phyloP scores from a whole-genome alignment of 2,329 filamentous ascomycete genomes.

The Blastomyces parvus region DNA sequence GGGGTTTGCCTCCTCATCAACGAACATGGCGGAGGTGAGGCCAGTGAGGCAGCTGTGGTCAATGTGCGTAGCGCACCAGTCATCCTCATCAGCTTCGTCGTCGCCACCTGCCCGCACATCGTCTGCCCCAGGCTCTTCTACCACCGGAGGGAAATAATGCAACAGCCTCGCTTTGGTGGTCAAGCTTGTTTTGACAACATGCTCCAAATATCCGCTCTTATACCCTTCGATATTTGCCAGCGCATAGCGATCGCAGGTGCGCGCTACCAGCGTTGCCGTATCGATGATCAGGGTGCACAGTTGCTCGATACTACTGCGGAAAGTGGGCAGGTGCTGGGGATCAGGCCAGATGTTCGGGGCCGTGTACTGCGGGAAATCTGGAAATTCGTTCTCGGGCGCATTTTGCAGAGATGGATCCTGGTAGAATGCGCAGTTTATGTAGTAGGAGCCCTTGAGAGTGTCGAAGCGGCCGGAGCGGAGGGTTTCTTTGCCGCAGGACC shows the following conservation, averaged over 20 bases:
- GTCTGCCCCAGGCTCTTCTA: not conserved
- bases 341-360: slow-evolving; percentile 82
- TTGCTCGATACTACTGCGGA: slow-evolving; percentile 60
- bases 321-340: slow-evolving; percentile 60
- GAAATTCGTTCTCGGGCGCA: slow-evolving; percentile 28
- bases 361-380: slow-evolving; percentile 74
- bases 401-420: slow-evolving; percentile 30
- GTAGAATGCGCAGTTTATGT: slow-evolving; percentile 52
- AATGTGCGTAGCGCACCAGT: slow-evolving; percentile 74
- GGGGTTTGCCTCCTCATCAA: slow-evolving; percentile 55
- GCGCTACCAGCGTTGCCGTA: slow-evolving; percentile 74
- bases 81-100: slow-evolving; percentile 59
- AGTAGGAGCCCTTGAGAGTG: slow-evolving; percentile 55
- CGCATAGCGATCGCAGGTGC: slow-evolving; percentile 83
- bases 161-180: slow-evolving; percentile 85
- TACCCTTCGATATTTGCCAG: slow-evolving; percentile 69
- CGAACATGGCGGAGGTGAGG: slow-evolving; percentile 89
- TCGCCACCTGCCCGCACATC: not conserved
- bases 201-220: slow-evolving; percentile 67
- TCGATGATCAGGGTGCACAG: slow-evolving; percentile 83
- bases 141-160: slow-evolving; percentile 68
- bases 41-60: slow-evolving; percentile 93
- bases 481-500: slow-evolving; percentile 56
- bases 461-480: slow-evolving; percentile 53
- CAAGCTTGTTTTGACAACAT: slow-evolving; percentile 72